Base-by-base conservation (phyloP, 2,329 filamentous ascomycete species). In the Aureobasidium musti region DNA sequence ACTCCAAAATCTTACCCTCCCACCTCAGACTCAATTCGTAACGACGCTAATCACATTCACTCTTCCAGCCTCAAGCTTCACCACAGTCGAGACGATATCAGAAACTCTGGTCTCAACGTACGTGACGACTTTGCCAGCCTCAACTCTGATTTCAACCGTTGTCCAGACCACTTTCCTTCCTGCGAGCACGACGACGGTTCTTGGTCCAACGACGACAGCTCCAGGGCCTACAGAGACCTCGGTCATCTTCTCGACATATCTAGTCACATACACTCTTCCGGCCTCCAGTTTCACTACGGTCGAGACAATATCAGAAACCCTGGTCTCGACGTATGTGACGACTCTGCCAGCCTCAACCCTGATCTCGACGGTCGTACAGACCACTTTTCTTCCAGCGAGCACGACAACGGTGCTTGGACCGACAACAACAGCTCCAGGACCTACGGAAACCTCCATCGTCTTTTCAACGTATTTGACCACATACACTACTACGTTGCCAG, bases 221-320 rank as follows among this genome's bases (percentile, higher is more conserved):
- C 35, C 45, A 26, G 52, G 52, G 7, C 52, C 52, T 6, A 56
- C 53, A 17, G 21, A 56, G 14, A 56, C 35, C 19, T 64, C 61
- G 2, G 10, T 49, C 5, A 7, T 53, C 35, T 23, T 53, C 7
- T 39, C 53, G 21, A 56, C 53, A 7, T 56, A 56, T 14, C 4
- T n/a, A n/a, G n/a, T 41, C 6, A 61, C 41, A 5, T 35, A 14
- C n/a, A 61, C 57, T 1, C n/a, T 61, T 14, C 57, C 57, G 6
- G 41, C 57, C 2, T 61, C 57, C 0, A 61, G 41, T 17, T 49
- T 14, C 26, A 37, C 43, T 1, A 61, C 57, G 2, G 13, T 26
- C 4, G 10, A 35, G 30, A 53, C 50, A 1, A 14, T 35, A 1
- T 53, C 50, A 13, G 50, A 61, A 19, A 61, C 57, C 1, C n/a